Evolutionary conservation across 345 rosid species (phyloP).

Genomic region (Gossypium anomalum): DNA sequence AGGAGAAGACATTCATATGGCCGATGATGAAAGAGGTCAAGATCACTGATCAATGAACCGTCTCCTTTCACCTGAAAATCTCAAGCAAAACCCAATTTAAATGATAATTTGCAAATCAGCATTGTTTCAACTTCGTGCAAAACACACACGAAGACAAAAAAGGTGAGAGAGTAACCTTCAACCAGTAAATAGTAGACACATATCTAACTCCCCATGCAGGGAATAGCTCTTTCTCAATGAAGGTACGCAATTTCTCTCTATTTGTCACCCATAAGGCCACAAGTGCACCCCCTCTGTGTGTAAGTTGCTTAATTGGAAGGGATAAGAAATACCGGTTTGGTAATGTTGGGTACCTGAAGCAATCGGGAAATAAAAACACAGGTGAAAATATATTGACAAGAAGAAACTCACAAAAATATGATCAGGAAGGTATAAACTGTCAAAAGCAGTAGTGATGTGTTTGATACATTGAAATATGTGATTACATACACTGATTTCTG

Average conservation of each 20-base stretch:
- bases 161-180: slow-evolving; percentile 48
- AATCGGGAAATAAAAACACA: slow-evolving; percentile 6
- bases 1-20: slow-evolving; percentile 85
- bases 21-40: slow-evolving; percentile 85
- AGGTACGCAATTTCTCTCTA: slow-evolving; percentile 67
- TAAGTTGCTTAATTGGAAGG: slow-evolving; percentile 71
- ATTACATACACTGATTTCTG: slow-evolving; percentile 62
- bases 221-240: slow-evolving; percentile 71
- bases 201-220: slow-evolving; percentile 70
- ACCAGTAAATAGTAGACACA: slow-evolving; percentile 61
- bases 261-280: slow-evolving; percentile 93
- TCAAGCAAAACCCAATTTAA: not conserved
- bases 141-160: not conserved
- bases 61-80: slow-evolving; percentile 71
- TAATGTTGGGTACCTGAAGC: slow-evolving; percentile 72
- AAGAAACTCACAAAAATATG: not conserved
- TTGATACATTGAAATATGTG: not conserved
- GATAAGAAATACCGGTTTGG: slow-evolving; percentile 78
- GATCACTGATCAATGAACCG: slow-evolving; percentile 63
- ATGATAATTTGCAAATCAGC: slow-evolving; percentile 15
- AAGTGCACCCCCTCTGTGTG: slow-evolving; percentile 69
- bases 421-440: slow-evolving; percentile 4
- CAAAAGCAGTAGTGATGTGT: not conserved
- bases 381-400: not conserved
- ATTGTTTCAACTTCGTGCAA: slow-evolving; percentile 15